Evolutionary conservation across 805 yeast species (phyloP), one percentile per base, ranked within the genome.

Genomic region (Wickerhamiella shivajii): DNA sequence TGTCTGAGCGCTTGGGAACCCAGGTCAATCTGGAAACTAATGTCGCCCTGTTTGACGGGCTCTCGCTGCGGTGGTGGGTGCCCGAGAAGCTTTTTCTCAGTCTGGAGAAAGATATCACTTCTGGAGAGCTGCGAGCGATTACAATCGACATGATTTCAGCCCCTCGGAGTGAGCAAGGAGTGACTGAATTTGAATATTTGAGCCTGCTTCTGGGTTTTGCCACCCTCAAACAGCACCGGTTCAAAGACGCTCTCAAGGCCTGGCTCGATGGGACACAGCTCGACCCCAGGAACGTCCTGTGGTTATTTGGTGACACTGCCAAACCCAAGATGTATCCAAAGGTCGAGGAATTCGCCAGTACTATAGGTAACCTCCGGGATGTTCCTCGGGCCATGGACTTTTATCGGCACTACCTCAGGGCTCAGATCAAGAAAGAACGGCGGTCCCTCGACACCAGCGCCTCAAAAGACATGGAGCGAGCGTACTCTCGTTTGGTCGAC

Each of bases 151-250:
- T 60, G 18, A 49, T 50, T 3, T 34, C n/a, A n/a, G n/a, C 46
- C 2, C 42, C 57, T 13, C 51, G 47, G 14, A 52, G 56, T 9
- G 67, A 63, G 39, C 46, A 52, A 5, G 59, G 53, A 2, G 54
- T 56, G 11, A 40, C 52, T 6, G 62, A 62, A 36, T 42, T 56
- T 3, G 57, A 63, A 25, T 64, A 60, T 34, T 38, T 63, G 14
- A 57, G 58, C 20, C 43, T 53, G n/a, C 42, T 53, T 26, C 41
- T 61, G 3, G 60, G 55, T 0, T 32, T 63, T 11, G 54, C 55
- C 29, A 39, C 59, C 14, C 38, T 45, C 12, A 40, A 37, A 9
- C 40, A 37, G 3, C 46, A 44, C 8, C 10, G 28, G 4, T 44
- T 41, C 33, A 34, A 36, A 3, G 44, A 41, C 2, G 55, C 59